These are phyloP conservation scores for Melastoma malabathricum DNA, from an alignment of 345 rosid species.

Conservation along the genomic window DNA sequence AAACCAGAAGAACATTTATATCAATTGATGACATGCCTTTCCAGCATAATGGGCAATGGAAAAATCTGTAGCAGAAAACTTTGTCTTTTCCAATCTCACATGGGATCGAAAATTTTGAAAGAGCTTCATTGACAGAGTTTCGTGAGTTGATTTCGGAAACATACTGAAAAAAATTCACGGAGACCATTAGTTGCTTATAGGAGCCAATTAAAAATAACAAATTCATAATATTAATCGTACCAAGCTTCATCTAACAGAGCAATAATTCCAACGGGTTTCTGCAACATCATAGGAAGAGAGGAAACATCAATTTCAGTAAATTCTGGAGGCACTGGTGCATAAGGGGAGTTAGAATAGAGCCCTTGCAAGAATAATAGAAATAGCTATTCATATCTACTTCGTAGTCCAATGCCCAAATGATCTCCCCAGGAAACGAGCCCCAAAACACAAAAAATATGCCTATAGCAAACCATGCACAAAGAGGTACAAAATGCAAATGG, in stretches of 20 bases:
- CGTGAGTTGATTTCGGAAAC: conserved; percentile 97
- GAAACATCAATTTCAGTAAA: conserved; percentile 3
- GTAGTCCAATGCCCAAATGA: too few relatives aligned
- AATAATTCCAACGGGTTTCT: conserved; percentile 97
- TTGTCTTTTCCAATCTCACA: conserved; percentile 75
- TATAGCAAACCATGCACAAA: too few relatives aligned
- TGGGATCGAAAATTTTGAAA: conserved; percentile 61
- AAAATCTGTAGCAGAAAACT: conserved; percentile 94
- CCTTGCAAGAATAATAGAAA: too few relatives aligned
- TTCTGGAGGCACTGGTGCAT: too few relatives aligned
- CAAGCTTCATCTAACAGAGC: conserved; percentile 98
- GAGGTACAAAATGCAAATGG: too few relatives aligned
- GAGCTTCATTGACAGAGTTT: conserved; percentile 71
- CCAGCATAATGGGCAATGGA: too few relatives aligned
- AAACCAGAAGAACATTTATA: too few relatives aligned
- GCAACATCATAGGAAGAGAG: conserved; percentile 24
- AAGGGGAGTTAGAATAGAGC: too few relatives aligned
- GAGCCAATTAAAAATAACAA: conserved; percentile 22
- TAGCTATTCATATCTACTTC: too few relatives aligned
- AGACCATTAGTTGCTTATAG: conserved; percentile 28
- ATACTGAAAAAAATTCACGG: conserved; percentile 35
- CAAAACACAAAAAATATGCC: too few relatives aligned
- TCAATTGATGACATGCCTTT: too few relatives aligned
- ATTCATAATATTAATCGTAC: conserved; percentile 22
- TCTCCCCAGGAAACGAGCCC: too few relatives aligned